These are phyloP conservation scores for Suhomyces taliae DNA, from an alignment of 1,139 yeast species.

Conservation along the genomic window DNA sequence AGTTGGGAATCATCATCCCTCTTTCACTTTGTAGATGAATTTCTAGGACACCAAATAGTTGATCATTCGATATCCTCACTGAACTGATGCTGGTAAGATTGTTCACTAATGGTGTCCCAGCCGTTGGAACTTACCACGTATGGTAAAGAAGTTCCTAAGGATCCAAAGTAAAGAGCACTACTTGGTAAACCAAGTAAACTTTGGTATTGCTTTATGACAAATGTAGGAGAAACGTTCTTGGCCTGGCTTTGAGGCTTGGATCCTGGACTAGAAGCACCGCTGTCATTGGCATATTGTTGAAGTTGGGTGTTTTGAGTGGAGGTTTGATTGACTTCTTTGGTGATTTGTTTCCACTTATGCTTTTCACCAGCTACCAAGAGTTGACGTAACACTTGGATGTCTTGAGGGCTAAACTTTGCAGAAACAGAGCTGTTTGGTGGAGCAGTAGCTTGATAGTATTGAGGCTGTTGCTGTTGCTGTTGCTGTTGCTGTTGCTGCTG, in stretches of 20 bases:
- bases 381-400: constrained; percentile 40
- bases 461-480: constrained; percentile 6
- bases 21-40: no score
- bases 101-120: constrained; percentile 36
- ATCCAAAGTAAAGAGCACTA: constrained; percentile 39
- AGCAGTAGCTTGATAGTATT: constrained; percentile 5
- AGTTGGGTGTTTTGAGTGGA: constrained; percentile 15
- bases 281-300: constrained; percentile 8
- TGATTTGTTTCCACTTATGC: constrained; percentile 49
- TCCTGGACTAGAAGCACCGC: constrained; percentile 7
- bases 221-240: constrained; percentile 46
- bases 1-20: no score
- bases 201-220: constrained; percentile 47
- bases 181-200: constrained; percentile 43
- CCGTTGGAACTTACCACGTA: constrained; percentile 41
- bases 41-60: no score
- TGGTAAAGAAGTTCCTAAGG: constrained; percentile 42
- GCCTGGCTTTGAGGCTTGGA: constrained; percentile 14
- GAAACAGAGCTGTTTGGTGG: constrained; percentile 11
- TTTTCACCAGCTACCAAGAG: constrained; percentile 44
- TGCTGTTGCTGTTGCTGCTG: constrained; percentile 12
- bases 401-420: constrained; percentile 37
- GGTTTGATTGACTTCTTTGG: constrained; percentile 41
- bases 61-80: constrained; percentile 17
- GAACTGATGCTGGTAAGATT: constrained; percentile 17